Evolutionary conservation across 768 basidiomycete species (phyloP), one percentile per base, ranked within the genome.

Genomic region (Boletus rubropictus): DNA sequence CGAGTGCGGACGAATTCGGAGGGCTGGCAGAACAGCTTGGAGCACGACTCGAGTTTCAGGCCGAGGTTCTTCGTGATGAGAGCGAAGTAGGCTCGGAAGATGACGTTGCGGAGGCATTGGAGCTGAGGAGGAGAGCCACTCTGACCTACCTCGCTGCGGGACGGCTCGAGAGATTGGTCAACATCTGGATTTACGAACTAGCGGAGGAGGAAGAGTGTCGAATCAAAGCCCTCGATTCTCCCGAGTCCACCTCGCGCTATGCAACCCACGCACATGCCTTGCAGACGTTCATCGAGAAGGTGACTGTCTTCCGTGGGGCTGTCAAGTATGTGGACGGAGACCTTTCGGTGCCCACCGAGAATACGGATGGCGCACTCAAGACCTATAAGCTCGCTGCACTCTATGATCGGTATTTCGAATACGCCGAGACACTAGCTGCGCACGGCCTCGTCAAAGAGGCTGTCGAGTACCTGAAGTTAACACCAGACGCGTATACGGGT

Each of bases 221-320:
- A 9, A 61, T 77, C 11, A 53, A 67, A 3, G 73, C 71, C 3
- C 64, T 72, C 24, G 66, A 70, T 17, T 58, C 68, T 10, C 56
- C 67, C 27, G 64, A 71, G 54, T 67, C 55, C 38, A 68, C 76
- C 42, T 82, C 85, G 3, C 73, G 73, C 6, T 93, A 90, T 60
- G 82, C 88, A 1, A 82, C 84, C 0, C 89, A 90, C 52, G 89
- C 86, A 0, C 78, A 82, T 22, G 91, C 93, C 3, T 69, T 99
- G 34, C 95, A 97, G 62, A 84, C 86, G 0, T 94, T 98, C 68
- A 78, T 98, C 57, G 96, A 98, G 70, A 98, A 98, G 69, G 93
- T 97, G 20, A 84, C 93, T 1, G 82, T 96, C 34, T 98, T 99
- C 79, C 82, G 90, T 41, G 74, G 79, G 39, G 96, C 95, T 0